Conservation (phyloP, 768 basidiomycete genomes). For the Auriscalpium vulgare region DNA sequence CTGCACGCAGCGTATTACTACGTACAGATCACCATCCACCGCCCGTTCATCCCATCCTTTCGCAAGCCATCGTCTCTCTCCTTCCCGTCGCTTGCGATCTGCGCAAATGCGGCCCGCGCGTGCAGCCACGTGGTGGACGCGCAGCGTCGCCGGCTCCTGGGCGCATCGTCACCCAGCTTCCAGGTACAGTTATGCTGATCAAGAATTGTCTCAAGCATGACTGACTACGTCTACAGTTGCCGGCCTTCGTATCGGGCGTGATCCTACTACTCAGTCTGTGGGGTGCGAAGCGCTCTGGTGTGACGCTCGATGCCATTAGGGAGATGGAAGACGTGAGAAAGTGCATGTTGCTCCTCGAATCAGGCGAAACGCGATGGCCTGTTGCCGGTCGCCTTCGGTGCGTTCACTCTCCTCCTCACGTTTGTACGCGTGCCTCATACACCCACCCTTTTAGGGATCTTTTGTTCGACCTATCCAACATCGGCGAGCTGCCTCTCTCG, state of each 20-base stretch:
- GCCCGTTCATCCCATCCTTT: constrained; percentile 38
- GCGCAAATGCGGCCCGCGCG: constrained; percentile 43
- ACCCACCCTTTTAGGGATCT: constrained; percentile 8
- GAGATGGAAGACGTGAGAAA: constrained; percentile 46
- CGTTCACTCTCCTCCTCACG: background rate
- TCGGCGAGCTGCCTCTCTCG: background rate
- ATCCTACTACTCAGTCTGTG: constrained; percentile 50
- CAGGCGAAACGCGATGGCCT: constrained; percentile 10
- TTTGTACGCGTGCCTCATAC: too few species aligned
- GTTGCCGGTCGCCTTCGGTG: constrained; percentile 13
- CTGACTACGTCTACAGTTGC: constrained; percentile 14
- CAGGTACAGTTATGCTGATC: background rate
- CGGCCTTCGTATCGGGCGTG: constrained; percentile 40
- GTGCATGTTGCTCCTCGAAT: constrained; percentile 29
- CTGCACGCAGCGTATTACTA: constrained; percentile 35
- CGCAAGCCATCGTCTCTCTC: constrained; percentile 22
- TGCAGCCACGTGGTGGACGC: constrained; percentile 36
- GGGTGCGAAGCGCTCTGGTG: constrained; percentile 39
- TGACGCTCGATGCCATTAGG: constrained; percentile 30
- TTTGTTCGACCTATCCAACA: constrained; percentile 1
- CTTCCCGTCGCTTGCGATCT: constrained; percentile 45
- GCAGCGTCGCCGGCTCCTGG: constrained; percentile 16
- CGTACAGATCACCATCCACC: constrained; percentile 39
- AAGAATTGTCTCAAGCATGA: background rate
- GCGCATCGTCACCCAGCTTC: constrained; percentile 10